Base-by-base conservation (phyloP, 75 land plant species). In the Chamaecyparis obtusa region DNA sequence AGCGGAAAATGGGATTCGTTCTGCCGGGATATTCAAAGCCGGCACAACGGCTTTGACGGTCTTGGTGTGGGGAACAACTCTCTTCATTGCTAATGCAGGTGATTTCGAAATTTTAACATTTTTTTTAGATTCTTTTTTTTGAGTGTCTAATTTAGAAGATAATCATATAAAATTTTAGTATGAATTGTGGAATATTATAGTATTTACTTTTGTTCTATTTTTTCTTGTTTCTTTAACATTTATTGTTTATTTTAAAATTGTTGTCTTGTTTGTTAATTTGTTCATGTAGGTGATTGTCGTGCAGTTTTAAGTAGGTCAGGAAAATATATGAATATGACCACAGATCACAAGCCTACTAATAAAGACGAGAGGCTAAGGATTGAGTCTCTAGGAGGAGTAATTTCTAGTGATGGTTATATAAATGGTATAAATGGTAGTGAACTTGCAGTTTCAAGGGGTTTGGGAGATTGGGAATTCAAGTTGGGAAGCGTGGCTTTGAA, bases 41-140 rank as follows among this genome's bases (percentile, higher is more conserved):
- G 98, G 98, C 32, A 96, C 98, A 30, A 95, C 96, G 27, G 96
- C 91, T n/a, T 76, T 96, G 74, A 90, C 94, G 57, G 98, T 94
- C 0, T 84, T 96, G 11, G 87, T 96, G 10, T 88, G 90, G 74
- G 98, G 94, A 89, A 92, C 91, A 84, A 90, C 85, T 2, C 72
- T 93, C 91, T 57, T 90, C 17, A 84, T 93, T 41, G 93, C 95
- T 1, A 93, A 93, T 14, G 15, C 16, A 51, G 55, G 55, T 51
- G 16, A 51, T 39, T 39, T 39, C 2, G 41, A 39, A 39, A 39
- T 39, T 39, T 39, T 39, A 39, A 39, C n/a, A n/a, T 39, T 39
- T 39, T 39, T 39, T n/a, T n/a, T n/a, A n/a, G n/a, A n/a, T n/a
- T n/a, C 9, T 44, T 44, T 44, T 1, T 44, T 44, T n/a, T n/a